Percentiles rank a stretch among this genome's conserved stretches.
These are phyloP conservation scores for Brassica rapa DNA, from an alignment of 345 rosid species.

Conservation along the genomic window DNA sequence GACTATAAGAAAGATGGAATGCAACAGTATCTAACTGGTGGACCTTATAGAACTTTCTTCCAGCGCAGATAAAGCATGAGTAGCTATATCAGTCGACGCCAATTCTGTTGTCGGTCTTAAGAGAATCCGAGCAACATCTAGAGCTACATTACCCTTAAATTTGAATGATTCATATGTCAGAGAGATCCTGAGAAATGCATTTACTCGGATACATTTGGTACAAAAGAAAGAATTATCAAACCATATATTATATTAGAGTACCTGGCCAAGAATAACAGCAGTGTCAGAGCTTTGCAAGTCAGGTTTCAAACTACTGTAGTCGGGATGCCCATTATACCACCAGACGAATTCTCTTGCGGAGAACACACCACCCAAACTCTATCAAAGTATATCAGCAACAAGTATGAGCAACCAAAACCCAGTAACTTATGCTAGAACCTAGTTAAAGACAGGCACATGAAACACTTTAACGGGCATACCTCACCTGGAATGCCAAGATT, in stretches of 20 bases:
- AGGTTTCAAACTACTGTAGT: slow-evolving; percentile 61
- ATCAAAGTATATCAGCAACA: slow-evolving; percentile 24
- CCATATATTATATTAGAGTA: slow-evolving; percentile 28
- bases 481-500: slow-evolving; percentile 78
- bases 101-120: slow-evolving; percentile 70
- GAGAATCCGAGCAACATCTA: slow-evolving; percentile 88
- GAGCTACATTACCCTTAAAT: slow-evolving; percentile 94
- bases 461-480: slow-evolving; percentile 45
- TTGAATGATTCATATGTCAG: slow-evolving; percentile 18
- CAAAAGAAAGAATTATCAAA: slow-evolving; percentile 10
- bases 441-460: not conserved
- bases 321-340: slow-evolving; percentile 98
- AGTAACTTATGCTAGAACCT: not conserved
- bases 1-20: slow-evolving; percentile 1
- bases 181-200: slow-evolving; percentile 7
- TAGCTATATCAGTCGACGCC: slow-evolving; percentile 83
- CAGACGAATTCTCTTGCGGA: slow-evolving; percentile 97
- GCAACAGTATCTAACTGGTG: not conserved
- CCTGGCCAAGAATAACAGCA: slow-evolving; percentile 88
- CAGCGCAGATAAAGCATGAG: slow-evolving; percentile 72
- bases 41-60: slow-evolving; percentile 82
- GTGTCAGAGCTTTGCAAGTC: slow-evolving; percentile 71
- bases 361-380: slow-evolving; percentile 70
- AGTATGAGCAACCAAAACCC: slow-evolving; percentile 5
- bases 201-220: not conserved